phyloP scores from a whole-genome alignment of 2,329 filamentous ascomycete genomes.

The Coleophoma eucalyptorum region DNA sequence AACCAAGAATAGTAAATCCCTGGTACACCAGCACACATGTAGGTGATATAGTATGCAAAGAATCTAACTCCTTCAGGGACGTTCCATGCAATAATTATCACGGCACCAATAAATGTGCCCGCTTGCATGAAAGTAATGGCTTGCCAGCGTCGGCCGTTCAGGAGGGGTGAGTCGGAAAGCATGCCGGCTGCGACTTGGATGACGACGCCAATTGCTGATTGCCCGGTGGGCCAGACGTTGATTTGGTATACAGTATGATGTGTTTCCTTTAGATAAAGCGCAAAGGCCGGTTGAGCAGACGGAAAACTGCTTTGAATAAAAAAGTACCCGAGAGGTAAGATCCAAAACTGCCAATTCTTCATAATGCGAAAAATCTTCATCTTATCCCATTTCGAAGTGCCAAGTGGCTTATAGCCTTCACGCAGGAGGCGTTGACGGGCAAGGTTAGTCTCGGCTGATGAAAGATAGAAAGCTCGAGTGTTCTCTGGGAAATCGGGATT shows the following conservation, averaged over 20 bases:
- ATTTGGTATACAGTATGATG: conserved; percentile 12
- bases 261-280: conserved; percentile 17
- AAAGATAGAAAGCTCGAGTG: conserved; percentile 34
- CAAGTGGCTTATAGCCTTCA: conserved; percentile 17
- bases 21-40: conserved; percentile 26
- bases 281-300: conserved; percentile 13
- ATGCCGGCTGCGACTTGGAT: conserved; percentile 18
- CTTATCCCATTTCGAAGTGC: conserved; percentile 15
- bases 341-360: conserved; percentile 21
- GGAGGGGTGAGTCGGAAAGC: conserved; percentile 17
- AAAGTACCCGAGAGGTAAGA: conserved; percentile 19
- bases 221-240: conserved; percentile 18
- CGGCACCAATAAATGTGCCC: conserved; percentile 19
- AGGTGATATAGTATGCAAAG: conserved; percentile 27
- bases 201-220: conserved; percentile 11
- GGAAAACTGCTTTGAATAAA: conserved; percentile 17
- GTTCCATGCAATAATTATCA: conserved; percentile 27
- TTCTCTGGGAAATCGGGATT: conserved; percentile 37
- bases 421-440: conserved; percentile 11
- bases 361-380: conserved; percentile 20
- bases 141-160: conserved; percentile 19
- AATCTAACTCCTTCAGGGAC: conserved; percentile 26
- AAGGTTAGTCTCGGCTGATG: conserved; percentile 7
- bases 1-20: conserved; percentile 29
- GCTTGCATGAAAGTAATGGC: conserved; percentile 18